Base-by-base conservation (phyloP, 2,329 filamentous ascomycete genomes). In the Fusarium lyarnte region DNA sequence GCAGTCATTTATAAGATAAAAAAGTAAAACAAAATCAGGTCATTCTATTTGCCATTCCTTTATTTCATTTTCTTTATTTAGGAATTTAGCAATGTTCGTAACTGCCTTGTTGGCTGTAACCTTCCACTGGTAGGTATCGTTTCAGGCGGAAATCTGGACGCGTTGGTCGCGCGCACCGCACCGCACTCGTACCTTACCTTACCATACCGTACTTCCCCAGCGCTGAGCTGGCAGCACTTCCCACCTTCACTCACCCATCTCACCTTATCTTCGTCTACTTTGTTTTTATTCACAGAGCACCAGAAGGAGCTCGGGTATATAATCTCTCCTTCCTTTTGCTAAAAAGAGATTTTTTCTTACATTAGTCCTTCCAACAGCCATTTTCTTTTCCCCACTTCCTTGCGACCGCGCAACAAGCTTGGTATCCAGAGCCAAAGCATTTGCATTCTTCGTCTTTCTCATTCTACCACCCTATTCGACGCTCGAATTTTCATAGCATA, bases 81-180 rank as follows among this genome's bases (percentile, higher is more conserved):
- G 25, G 25, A 25, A 25, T 39, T 46, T 29, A 31, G 35, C 35
- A 33, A 25, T 39, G 14, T 35, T 31, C 38, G 29, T 36, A 47
- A 49, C 12, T 49, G 4, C 29, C 31, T 25, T 35, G 25, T 49
- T 61, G 43, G 36, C 25, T 58, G 36, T 43, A 42, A 63, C 35
- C 25, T 31, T 52, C 38, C 39, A 43, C n/a, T 7, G 16, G 11
- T 29, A 29, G 27, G 27, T 29, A 55, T 47, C 60, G 49, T 62
- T 64, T 57, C 43, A 49, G 42, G 41, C 46, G 36, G 39, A 35
- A 62, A 62, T 53, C 38, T 29, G 51, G 60, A 77, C 75, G 75
- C 75, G 74, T 76, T 68, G 63, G 58, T 63, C 58, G 73, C 75
- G 75, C 63, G 70, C 73, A 73, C 46, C 58, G 60, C 66, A 36